phyloP scores from a whole-genome alignment of 148 eudicot species.

The Rhododendron vialii region DNA sequence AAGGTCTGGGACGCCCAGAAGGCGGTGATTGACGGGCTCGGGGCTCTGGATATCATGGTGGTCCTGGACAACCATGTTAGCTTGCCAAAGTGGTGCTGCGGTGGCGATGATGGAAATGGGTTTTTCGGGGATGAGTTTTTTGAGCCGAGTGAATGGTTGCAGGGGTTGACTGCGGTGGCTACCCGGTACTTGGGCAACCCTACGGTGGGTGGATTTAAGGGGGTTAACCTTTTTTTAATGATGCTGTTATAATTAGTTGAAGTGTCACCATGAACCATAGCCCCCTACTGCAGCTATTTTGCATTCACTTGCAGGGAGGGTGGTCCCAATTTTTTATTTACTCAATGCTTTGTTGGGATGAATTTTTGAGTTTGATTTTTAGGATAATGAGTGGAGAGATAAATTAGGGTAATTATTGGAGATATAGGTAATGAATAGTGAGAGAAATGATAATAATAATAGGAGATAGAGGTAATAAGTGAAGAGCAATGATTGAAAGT shows the following conservation, averaged over 20 bases:
- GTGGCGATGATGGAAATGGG: constrained; percentile 38
- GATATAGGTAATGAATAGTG: too few relatives aligned
- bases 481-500: too few relatives aligned
- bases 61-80: constrained; percentile 53
- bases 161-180: constrained; percentile 29
- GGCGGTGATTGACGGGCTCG: constrained; percentile 36
- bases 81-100: constrained; percentile 45
- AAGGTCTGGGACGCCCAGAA: constrained; percentile 26
- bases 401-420: too few relatives aligned
- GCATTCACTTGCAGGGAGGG: too few relatives aligned
- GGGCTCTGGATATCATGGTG: constrained; percentile 23
- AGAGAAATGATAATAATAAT: too few relatives aligned
- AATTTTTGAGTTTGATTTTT: too few relatives aligned
- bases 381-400: too few relatives aligned
- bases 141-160: constrained; percentile 39
- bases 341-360: too few relatives aligned
- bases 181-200: constrained; percentile 22
- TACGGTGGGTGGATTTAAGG: constrained; percentile 15
- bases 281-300: too few relatives aligned
- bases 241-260: neutral
- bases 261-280: too few relatives aligned
- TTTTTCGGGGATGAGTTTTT: constrained; percentile 46
- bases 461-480: too few relatives aligned
- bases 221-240: neutral
- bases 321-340: too few relatives aligned